phyloP scores from a whole-genome alignment of 2,329 filamentous ascomycete species.

The Zalaria sp. region DNA sequence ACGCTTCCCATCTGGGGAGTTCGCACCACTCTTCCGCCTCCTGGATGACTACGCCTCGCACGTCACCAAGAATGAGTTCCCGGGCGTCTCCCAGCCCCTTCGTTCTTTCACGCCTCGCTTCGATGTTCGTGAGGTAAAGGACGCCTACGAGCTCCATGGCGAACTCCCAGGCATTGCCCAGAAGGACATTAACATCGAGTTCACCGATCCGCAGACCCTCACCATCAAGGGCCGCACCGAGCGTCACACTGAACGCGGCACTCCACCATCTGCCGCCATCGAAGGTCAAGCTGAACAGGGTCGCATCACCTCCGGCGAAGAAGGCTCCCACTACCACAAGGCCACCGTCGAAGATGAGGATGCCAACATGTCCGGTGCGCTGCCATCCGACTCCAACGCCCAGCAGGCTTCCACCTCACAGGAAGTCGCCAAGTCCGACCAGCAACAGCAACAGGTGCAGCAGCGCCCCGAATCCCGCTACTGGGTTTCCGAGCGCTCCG shows the following conservation, averaged over 20 bases:
- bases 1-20: constrained; percentile 20
- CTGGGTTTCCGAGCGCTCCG: constrained; percentile 51
- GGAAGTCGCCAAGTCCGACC: constrained; percentile 4
- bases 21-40: constrained; percentile 29
- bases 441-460: constrained; percentile 6
- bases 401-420: constrained; percentile 1
- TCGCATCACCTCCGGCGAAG: constrained; percentile 11
- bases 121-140: constrained; percentile 57
- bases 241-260: constrained; percentile 44
- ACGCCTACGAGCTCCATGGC: constrained; percentile 62
- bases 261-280: constrained; percentile 34
- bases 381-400: not conserved
- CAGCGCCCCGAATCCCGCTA: constrained; percentile 34
- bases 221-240: constrained; percentile 57
- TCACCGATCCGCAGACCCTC: constrained; percentile 61
- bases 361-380: constrained; percentile 2
- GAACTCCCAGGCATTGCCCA: constrained; percentile 65
- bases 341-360: constrained; percentile 54
- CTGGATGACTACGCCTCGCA: constrained; percentile 31
- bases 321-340: constrained; percentile 28
- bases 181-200: constrained; percentile 63
- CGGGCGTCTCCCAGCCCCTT: constrained; percentile 12
- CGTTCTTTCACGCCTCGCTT: constrained; percentile 62
- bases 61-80: constrained; percentile 11
- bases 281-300: constrained; percentile 22